Conservation (phyloP, 805 yeast genomes). For the Zygotorulaspora danielsina region DNA sequence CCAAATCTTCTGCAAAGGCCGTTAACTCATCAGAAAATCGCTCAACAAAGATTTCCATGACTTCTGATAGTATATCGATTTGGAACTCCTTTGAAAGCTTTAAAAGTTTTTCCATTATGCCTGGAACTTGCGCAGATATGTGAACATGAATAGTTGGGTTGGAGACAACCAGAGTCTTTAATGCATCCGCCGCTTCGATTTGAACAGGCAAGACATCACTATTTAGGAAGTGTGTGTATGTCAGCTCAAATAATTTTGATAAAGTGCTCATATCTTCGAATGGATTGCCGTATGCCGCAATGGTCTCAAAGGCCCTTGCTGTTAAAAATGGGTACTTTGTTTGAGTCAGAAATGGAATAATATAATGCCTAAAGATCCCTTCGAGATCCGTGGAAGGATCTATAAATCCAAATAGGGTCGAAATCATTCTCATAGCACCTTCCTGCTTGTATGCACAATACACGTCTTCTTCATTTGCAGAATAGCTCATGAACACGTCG, state of each 20-base stretch:
- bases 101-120: conserved; percentile 74
- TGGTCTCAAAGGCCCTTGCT: conserved; percentile 65
- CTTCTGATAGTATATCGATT: conserved; percentile 76
- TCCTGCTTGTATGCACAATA: conserved; percentile 62
- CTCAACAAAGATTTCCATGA: conserved; percentile 95
- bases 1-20: conserved; percentile 75
- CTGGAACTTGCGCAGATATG: conserved; percentile 67
- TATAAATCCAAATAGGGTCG: conserved; percentile 51
- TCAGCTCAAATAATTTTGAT: conserved; percentile 40
- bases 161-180: conserved; percentile 72
- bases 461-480: conserved; percentile 34
- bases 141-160: conserved; percentile 61
- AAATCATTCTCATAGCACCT: conserved; percentile 75
- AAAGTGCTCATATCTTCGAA: conserved; percentile 38
- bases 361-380: conserved; percentile 52
- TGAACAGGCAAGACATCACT: conserved; percentile 65
- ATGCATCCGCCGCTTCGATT: conserved; percentile 82
- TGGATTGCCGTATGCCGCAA: conserved; percentile 38
- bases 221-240: conserved; percentile 38
- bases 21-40: conserved; percentile 79
- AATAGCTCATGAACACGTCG: conserved; percentile 40
- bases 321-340: conserved; percentile 58
- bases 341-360: conserved; percentile 59
- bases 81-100: conserved; percentile 76
- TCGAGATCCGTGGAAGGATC: conserved; percentile 51